Percentiles rank a stretch among this genome's conserved stretches.
phyloP scores from a whole-genome alignment of 805 yeast species.

The Tetrapisispora pingtungensis region DNA sequence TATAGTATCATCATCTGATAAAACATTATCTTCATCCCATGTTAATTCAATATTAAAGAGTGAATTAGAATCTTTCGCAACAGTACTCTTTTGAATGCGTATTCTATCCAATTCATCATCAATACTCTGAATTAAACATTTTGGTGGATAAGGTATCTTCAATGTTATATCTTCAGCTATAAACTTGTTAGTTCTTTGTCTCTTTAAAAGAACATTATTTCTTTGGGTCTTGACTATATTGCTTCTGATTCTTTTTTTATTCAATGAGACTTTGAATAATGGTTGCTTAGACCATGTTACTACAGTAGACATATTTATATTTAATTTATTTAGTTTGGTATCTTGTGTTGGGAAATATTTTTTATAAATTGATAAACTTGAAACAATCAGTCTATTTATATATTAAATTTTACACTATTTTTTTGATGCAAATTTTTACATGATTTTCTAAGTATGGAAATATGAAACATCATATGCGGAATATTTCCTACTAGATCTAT shows the following conservation, averaged over 20 bases:
- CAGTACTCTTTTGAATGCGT: not conserved
- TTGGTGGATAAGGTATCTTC: slow-evolving; percentile 12
- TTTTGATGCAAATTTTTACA: not conserved
- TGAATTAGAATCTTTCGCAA: not conserved
- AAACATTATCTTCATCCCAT: not conserved
- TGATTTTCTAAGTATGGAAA: not conserved
- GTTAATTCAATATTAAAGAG: not conserved
- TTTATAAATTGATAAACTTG: not conserved
- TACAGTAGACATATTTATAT: not conserved
- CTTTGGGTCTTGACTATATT: not conserved
- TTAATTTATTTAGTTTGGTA: not conserved
- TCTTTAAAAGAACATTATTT: not conserved
- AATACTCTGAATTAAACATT: slow-evolving; percentile 5
- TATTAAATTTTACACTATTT: not conserved
- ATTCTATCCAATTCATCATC: slow-evolving; percentile 6
- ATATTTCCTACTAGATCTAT: too few relatives aligned
- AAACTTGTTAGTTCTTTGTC: not conserved
- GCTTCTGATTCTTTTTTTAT: slow-evolving; percentile 2
- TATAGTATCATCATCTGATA: not conserved
- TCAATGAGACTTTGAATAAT: slow-evolving; percentile 10
- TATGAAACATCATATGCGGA: not conserved
- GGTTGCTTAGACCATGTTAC: slow-evolving; percentile 3
- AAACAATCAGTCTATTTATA: not conserved
- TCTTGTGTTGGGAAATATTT: too few relatives aligned
- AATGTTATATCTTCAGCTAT: not conserved